Evolutionary conservation across 179 eudicot genomes (phyloP).

Genomic region (Sideroxylon spinosum): DNA sequence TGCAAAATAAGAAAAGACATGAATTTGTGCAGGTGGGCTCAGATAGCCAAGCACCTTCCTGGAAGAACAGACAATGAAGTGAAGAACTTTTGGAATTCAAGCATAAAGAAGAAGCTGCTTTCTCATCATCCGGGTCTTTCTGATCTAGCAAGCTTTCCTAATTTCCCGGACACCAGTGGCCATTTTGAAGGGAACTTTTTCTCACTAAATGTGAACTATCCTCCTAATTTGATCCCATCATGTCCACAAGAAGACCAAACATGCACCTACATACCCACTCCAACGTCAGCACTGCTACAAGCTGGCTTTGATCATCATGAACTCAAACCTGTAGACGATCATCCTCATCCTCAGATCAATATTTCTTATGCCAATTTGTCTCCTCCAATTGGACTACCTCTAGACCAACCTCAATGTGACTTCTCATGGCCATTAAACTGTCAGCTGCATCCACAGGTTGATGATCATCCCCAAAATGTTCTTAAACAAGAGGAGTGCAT

Average conservation of each 20-base stretch:
- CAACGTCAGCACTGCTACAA: slow-evolving; percentile 10
- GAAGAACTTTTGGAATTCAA: slow-evolving; percentile 86
- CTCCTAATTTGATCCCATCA: slow-evolving; percentile 22
- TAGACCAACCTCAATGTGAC: slow-evolving; percentile 19
- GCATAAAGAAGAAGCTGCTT: slow-evolving; percentile 65
- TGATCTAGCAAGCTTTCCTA: slow-evolving; percentile 9
- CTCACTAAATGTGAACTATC: slow-evolving; percentile 19
- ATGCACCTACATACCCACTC: slow-evolving; percentile 14
- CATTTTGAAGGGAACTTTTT: slow-evolving; percentile 19
- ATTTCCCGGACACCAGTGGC: slow-evolving; percentile 3
- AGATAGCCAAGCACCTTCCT: slow-evolving; percentile 77
- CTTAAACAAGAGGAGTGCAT: slow-evolving; percentile 16
- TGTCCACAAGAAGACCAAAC: slow-evolving; percentile 21
- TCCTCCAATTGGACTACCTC: not conserved
- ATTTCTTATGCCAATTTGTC: slow-evolving; percentile 16
- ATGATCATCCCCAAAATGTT: not conserved
- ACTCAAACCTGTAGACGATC: not conserved
- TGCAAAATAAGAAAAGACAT: slow-evolving; percentile 3
- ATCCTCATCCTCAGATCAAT: not conserved
- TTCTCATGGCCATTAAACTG: slow-evolving; percentile 21
- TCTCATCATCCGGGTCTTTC: slow-evolving; percentile 26
- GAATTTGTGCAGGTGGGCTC: slow-evolving; percentile 59
- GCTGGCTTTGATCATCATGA: slow-evolving; percentile 21
- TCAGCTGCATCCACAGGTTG: slow-evolving; percentile 6
- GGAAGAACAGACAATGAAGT: slow-evolving; percentile 91